phyloP scores from a whole-genome alignment of 139 green algal species.

The Chlamydomonas schloesseri region DNA sequence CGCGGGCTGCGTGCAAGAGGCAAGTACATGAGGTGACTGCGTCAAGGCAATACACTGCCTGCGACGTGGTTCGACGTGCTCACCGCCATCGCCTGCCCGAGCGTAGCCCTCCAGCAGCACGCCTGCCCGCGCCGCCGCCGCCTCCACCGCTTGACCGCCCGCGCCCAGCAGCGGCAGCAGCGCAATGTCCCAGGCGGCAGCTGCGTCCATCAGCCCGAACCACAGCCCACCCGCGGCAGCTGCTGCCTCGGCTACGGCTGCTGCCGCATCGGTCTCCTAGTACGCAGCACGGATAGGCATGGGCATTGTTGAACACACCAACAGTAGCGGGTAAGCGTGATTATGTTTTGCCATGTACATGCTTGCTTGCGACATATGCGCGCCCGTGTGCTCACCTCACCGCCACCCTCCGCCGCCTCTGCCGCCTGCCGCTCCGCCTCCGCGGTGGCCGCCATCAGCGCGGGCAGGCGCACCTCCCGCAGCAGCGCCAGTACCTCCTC shows the following conservation, averaged over 20 bases:
- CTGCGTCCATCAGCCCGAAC: conserved; percentile 29
- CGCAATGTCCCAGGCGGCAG: conserved; percentile 16
- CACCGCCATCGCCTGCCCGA: background rate
- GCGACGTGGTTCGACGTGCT: no score
- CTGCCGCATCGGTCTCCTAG: background rate
- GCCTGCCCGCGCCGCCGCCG: background rate
- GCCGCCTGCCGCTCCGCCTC: background rate
- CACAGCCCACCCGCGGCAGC: background rate
- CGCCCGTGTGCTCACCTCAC: background rate
- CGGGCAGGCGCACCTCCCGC: background rate
- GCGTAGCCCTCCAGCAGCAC: background rate
- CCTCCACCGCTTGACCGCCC: conserved; percentile 1
- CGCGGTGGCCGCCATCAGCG: background rate
- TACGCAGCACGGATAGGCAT: no score
- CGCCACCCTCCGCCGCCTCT: background rate
- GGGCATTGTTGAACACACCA: no score
- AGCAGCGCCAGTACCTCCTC: conserved; percentile 17
- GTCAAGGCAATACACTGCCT: no score
- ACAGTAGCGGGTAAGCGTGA: no score
- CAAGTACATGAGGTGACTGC: no score
- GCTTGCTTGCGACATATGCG: no score
- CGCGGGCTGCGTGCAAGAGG: no score
- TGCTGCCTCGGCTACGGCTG: background rate
- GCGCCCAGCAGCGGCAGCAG: conserved; percentile 35
- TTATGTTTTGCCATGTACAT: no score